Percentiles rank a stretch among this genome's conserved stretches.
Evolutionary conservation across 257 asterid genomes (phyloP).

Genomic region (Agastache rugosa): DNA sequence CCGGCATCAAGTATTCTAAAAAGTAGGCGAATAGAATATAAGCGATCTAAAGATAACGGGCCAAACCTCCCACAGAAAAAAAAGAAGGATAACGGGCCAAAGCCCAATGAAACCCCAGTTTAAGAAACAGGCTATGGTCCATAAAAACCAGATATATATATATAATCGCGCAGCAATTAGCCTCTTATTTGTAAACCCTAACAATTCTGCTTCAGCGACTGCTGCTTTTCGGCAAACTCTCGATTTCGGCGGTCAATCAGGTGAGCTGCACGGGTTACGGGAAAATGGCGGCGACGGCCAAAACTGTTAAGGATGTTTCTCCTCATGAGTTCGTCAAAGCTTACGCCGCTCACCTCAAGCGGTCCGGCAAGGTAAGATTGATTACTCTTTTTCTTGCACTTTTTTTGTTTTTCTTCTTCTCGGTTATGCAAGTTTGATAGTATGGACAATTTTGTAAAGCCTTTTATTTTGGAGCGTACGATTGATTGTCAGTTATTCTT

Average conservation of each 20-base stretch:
- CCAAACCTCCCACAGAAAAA: too few relatives aligned
- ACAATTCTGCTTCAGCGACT: conserved; percentile 11
- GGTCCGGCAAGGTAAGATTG: conserved; percentile 82
- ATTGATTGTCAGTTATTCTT: too few relatives aligned
- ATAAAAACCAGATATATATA: conserved; percentile 13
- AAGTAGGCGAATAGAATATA: too few relatives aligned
- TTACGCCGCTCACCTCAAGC: conserved; percentile 78
- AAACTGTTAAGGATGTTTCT: conserved; percentile 81
- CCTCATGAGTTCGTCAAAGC: conserved; percentile 85
- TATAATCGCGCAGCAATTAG: neutral
- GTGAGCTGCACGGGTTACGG: conserved; percentile 29
- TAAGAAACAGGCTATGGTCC: neutral
- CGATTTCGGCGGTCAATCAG: conserved; percentile 8
- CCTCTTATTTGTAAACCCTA: conserved; percentile 38
- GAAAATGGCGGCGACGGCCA: conserved; percentile 64
- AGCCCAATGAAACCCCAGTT: conserved; percentile 13
- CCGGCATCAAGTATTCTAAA: too few relatives aligned
- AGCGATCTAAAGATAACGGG: too few relatives aligned
- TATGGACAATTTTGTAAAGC: too few relatives aligned
- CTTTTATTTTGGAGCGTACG: too few relatives aligned
- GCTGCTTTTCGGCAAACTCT: conserved; percentile 20
- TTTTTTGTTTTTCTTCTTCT: too few relatives aligned
- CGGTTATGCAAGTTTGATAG: too few relatives aligned
- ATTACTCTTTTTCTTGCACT: neutral
- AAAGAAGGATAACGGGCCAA: neutral